Base-by-base conservation (phyloP, 2,329 filamentous ascomycete genomes). In the Fusarium papillatum region DNA sequence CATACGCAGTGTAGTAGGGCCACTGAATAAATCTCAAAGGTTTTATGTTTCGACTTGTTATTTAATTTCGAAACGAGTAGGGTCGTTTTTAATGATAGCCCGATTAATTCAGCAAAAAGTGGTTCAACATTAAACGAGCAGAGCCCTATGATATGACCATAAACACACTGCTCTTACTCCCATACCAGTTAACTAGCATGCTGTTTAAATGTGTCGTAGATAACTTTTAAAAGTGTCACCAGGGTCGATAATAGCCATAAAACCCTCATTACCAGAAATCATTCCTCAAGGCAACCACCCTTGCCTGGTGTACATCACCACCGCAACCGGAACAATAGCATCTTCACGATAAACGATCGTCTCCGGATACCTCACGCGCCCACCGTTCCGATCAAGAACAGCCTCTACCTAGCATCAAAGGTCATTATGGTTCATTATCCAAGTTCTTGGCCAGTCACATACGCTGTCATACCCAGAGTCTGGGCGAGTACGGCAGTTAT, bases 341-440 rank as follows among this genome's bases (percentile, higher is more conserved):
- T 76, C 73, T 19, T 74, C 48, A 0, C 70, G 70, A 24, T 76
- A 74, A 1, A 76, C 70, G 0, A 74, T 38, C 1, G 55, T 65
- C 31, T 76, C 67, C 0, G 68, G 73, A 17, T 64, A 46, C 4
- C 16, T 29, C 1, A 73, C 46, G 2, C 26, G 2, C 3, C 72
- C 73, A 1, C 72, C 70, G 0, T 65, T 5, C 5, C 3, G 13
- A 0, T 3, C 1, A 2, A 43, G 26, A 7, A 63, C 19, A 8
- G 48, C 72, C 29, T 65, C 34, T 0, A 76, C 62, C 72, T 75
- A 29, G 2, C 2, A 11, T 4, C 3, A 38, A 11, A 16, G 46
- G 9, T 65, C 3, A 73, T 16, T 19, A 17, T 34, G 17, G 2
- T 14, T 59, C n/a, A 13, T 26, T 6, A 2, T 3, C 13, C 6